Percentiles rank a stretch among this genome's conserved stretches.
Evolutionary conservation across 2,329 filamentous ascomycete genomes (phyloP).

Genomic region (Xylariaceae sp.): DNA sequence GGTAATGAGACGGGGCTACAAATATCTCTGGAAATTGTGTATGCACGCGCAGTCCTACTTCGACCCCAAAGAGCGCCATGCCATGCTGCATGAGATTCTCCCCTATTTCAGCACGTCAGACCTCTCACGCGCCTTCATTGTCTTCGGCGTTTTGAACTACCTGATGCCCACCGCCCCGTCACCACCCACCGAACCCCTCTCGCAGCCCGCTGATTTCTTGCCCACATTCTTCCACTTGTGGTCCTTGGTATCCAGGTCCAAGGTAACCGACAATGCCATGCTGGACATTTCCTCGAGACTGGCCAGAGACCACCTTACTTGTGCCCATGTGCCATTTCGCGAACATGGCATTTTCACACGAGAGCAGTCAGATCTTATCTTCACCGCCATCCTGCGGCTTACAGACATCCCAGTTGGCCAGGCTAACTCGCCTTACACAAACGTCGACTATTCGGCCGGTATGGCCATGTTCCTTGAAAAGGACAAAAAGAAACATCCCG

Average conservation of each 20-base stretch:
- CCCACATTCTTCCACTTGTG: constrained; percentile 96
- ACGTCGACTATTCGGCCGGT: constrained; percentile 78
- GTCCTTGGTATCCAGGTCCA: constrained; percentile 88
- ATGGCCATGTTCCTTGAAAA: constrained; percentile 83
- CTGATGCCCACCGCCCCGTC: constrained; percentile 81
- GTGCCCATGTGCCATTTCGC: constrained; percentile 71
- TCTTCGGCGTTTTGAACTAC: constrained; percentile 81
- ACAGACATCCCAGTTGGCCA: constrained; percentile 97
- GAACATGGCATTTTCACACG: constrained; percentile 88
- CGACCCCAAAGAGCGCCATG: constrained; percentile 78
- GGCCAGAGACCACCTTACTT: constrained; percentile 76
- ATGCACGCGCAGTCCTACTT: constrained; percentile 90
- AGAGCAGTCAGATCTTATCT: constrained; percentile 88
- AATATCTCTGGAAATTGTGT: constrained; percentile 79
- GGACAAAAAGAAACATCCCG: constrained; percentile 88
- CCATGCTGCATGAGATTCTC: constrained; percentile 75
- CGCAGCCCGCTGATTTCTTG: constrained; percentile 84
- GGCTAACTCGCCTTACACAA: constrained; percentile 85
- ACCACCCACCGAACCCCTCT: constrained; percentile 64
- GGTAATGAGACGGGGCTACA: constrained; percentile 51
- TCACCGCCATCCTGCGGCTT: constrained; percentile 82
- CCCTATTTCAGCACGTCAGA: constrained; percentile 93
- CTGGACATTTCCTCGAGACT: constrained; percentile 87
- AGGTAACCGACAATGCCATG: constrained; percentile 79
- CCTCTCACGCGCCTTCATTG: constrained; percentile 85